Evolutionary conservation across 1,139 yeast species (phyloP).

Genomic region (Kodamaea alishanica): DNA sequence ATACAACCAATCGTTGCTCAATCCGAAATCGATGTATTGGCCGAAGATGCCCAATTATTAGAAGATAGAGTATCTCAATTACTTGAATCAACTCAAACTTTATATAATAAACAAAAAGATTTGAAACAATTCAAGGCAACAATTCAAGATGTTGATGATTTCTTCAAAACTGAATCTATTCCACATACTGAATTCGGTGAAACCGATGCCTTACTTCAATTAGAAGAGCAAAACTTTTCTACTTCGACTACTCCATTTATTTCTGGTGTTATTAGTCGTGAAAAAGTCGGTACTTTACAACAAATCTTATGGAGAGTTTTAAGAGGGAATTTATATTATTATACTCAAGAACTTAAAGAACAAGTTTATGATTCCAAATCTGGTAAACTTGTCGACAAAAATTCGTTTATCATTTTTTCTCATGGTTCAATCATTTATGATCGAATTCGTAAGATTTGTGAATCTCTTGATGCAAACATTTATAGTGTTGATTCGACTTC

Average conservation of each 20-base stretch:
- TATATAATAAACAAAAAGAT: conserved; percentile 34
- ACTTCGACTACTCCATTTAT: conserved; percentile 45
- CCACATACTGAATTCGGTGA: conserved; percentile 12
- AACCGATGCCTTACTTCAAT: conserved; percentile 23
- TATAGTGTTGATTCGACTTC: conserved; percentile 34
- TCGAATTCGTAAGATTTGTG: conserved; percentile 42
- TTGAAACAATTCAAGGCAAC: conserved; percentile 37
- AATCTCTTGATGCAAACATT: conserved; percentile 44
- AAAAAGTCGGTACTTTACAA: conserved; percentile 67
- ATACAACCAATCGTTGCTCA: conserved; percentile 41
- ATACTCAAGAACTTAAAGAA: conserved; percentile 63
- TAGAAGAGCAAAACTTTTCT: conserved; percentile 26
- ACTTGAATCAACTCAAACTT: conserved; percentile 33
- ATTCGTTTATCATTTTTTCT: conserved; percentile 43
- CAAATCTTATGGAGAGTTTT: conserved; percentile 90
- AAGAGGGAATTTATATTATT: conserved; percentile 83
- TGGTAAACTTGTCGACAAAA: conserved; percentile 31
- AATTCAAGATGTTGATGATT: conserved; percentile 61
- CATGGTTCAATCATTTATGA: conserved; percentile 42
- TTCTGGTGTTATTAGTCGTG: conserved; percentile 78
- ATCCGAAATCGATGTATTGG: conserved; percentile 72
- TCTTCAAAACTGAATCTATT: conserved; percentile 45
- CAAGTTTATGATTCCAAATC: conserved; percentile 43
- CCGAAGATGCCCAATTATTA: conserved; percentile 57
- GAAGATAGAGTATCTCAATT: conserved; percentile 43